These are phyloP conservation scores for Backusella westeae DNA, from an alignment of 192 early-diverging fungal genomes.

Conservation along the genomic window DNA sequence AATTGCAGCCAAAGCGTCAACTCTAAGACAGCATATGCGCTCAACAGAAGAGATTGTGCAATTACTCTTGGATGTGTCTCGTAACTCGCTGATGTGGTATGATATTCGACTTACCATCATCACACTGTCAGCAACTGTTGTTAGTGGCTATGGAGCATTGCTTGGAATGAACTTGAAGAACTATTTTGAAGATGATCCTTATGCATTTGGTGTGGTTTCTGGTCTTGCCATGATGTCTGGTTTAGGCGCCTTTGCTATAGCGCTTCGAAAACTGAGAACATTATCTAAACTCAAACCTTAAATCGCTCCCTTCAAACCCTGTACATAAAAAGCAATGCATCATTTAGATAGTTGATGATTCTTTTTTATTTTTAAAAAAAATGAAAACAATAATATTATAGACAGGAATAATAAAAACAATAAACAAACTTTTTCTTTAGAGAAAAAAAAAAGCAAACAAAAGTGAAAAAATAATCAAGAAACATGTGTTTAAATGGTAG, in stretches of 20 bases:
- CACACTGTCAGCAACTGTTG: constrained; percentile 67
- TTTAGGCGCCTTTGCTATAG: constrained; percentile 16
- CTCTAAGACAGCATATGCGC: constrained; percentile 65
- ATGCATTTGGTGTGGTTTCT: constrained; percentile 66
- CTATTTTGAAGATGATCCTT: constrained; percentile 65
- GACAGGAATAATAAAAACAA: not conserved
- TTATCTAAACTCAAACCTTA: constrained; percentile 22
- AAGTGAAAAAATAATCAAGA: not conserved
- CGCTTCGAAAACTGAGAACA: constrained; percentile 16
- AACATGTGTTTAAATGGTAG: constrained; percentile 21
- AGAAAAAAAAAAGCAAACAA: constrained; percentile 3
- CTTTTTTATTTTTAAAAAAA: not conserved
- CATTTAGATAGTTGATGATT: not conserved
- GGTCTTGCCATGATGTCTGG: constrained; percentile 38
- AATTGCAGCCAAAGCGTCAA: constrained; percentile 69
- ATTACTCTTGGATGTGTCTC: constrained; percentile 80
- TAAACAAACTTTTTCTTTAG: not conserved
- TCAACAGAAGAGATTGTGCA: constrained; percentile 84
- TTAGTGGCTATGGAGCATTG: constrained; percentile 58
- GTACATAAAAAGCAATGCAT: not conserved
- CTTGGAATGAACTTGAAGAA: constrained; percentile 92
- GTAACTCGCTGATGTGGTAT: constrained; percentile 82
- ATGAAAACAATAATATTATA: not conserved
- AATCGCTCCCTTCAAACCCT: not conserved
- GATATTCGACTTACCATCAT: constrained; percentile 82